A percentile compares a stretch with the other conserved stretches of the same genome.
Evolutionary conservation across 1,139 yeast genomes (phyloP).

Genomic region (Blastobotrys petasosporus): DNA sequence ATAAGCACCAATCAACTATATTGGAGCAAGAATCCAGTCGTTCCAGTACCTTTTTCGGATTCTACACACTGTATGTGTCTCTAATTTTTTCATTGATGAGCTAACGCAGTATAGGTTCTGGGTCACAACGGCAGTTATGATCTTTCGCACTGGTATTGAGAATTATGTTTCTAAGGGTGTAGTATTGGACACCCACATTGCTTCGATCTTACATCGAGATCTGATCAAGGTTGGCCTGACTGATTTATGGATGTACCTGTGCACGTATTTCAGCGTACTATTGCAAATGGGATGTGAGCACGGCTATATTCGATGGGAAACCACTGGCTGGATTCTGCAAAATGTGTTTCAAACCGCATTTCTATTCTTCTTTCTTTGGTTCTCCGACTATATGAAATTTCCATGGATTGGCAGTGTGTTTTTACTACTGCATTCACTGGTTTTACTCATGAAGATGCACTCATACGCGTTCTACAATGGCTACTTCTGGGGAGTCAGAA

Average conservation of each 20-base stretch:
- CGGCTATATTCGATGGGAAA: constrained; percentile 49
- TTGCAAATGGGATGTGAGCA: constrained; percentile 48
- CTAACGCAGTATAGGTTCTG: constrained; percentile 22
- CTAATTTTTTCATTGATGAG: too few relatives aligned
- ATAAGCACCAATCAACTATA: constrained; percentile 19
- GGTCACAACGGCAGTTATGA: constrained; percentile 30
- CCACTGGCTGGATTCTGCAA: constrained; percentile 56
- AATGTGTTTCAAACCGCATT: constrained; percentile 49
- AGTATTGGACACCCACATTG: constrained; percentile 44
- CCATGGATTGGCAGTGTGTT: constrained; percentile 91
- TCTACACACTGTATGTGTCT: constrained; percentile 27
- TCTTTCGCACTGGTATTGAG: constrained; percentile 26
- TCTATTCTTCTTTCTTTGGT: constrained; percentile 42
- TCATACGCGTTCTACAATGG: constrained; percentile 88
- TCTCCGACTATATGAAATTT: constrained; percentile 48
- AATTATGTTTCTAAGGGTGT: constrained; percentile 31
- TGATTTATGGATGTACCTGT: constrained; percentile 63
- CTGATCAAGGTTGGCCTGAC: constrained; percentile 58
- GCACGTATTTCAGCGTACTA: constrained; percentile 50
- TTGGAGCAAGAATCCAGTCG: constrained; percentile 26
- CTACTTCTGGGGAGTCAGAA: constrained; percentile 56
- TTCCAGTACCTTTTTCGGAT: constrained; percentile 32
- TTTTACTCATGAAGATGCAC: constrained; percentile 86
- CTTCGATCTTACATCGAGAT: constrained; percentile 48
- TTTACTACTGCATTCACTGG: constrained; percentile 74